phyloP scores from a whole-genome alignment of 192 early-diverging fungal genomes.

The Spizellomyces sp. region DNA sequence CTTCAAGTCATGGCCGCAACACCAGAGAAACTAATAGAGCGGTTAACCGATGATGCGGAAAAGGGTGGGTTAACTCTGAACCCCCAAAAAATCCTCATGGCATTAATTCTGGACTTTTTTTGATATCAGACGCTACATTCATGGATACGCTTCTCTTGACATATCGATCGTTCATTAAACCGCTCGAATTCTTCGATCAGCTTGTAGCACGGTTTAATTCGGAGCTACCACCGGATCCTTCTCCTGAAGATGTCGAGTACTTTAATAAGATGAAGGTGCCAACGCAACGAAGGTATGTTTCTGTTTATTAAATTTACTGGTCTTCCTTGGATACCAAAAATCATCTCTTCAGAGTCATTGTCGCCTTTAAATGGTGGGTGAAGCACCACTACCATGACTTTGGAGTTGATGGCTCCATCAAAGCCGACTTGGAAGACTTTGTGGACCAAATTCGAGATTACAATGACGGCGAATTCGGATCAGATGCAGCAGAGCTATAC shows the following conservation, averaged over 20 bases:
- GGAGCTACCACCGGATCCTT: constrained; percentile 44
- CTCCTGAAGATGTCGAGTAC: constrained; percentile 49
- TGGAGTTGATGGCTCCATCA: constrained; percentile 45
- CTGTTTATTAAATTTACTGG: background rate
- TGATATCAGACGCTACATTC: constrained; percentile 44
- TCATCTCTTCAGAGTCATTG: constrained; percentile 43
- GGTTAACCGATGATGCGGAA: constrained; percentile 46
- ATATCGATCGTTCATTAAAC: constrained; percentile 53
- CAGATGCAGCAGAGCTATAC: constrained; percentile 36
- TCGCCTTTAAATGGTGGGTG: constrained; percentile 50
- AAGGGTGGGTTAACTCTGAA: constrained; percentile 34
- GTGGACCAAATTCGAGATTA: constrained; percentile 36
- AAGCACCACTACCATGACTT: constrained; percentile 63
- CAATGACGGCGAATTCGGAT: constrained; percentile 35
- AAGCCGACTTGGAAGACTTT: constrained; percentile 47
- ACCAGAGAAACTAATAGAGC: constrained; percentile 53
- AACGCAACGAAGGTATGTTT: constrained; percentile 49
- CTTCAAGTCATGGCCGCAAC: constrained; percentile 56
- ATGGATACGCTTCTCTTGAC: constrained; percentile 56
- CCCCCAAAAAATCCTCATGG: background rate
- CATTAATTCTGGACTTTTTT: background rate
- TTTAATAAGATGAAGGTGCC: constrained; percentile 50
- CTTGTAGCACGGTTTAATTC: constrained; percentile 53
- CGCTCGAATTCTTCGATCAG: constrained; percentile 53
- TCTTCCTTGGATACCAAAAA: background rate